Percentiles rank a stretch among this genome's conserved stretches.
These are phyloP conservation scores for Pyrus bretschneideri DNA, from an alignment of 306 rosid species.

Conservation along the genomic window DNA sequence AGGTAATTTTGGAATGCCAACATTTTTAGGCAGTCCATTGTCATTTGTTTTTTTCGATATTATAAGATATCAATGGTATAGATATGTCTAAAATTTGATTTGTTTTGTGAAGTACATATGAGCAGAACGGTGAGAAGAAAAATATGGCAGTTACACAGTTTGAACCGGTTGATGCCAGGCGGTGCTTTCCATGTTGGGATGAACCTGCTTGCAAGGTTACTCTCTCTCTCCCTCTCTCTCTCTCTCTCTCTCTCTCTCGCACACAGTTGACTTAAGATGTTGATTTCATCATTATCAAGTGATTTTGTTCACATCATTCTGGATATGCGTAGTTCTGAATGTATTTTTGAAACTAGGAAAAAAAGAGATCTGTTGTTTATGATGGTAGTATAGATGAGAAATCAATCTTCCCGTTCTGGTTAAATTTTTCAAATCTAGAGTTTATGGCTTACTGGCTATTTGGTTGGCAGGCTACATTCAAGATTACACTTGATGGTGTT, in stretches of 20 bases:
- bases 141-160: constrained; percentile 97
- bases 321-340: not conserved
- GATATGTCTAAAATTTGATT: not conserved
- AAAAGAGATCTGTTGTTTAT: not conserved
- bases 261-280: not conserved
- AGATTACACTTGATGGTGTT: constrained; percentile 79
- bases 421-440: not conserved
- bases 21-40: not conserved
- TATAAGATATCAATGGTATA: no score
- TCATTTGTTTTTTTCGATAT: not conserved
- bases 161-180: constrained; percentile 96
- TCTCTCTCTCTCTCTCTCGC: not conserved
- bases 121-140: constrained; percentile 73
- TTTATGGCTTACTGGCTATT: not conserved
- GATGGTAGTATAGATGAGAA: not conserved
- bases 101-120: constrained; percentile 43
- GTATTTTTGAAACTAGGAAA: not conserved
- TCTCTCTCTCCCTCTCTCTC: not conserved
- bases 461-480: constrained; percentile 77
- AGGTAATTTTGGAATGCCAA: constrained; percentile 29
- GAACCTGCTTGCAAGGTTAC: constrained; percentile 94
- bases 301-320: not conserved
- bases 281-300: not conserved
- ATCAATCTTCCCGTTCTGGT: not conserved
- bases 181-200: constrained; percentile 99